Conservation (phyloP, 345 rosid genomes). For the Rhodomyrtus tomentosa region DNA sequence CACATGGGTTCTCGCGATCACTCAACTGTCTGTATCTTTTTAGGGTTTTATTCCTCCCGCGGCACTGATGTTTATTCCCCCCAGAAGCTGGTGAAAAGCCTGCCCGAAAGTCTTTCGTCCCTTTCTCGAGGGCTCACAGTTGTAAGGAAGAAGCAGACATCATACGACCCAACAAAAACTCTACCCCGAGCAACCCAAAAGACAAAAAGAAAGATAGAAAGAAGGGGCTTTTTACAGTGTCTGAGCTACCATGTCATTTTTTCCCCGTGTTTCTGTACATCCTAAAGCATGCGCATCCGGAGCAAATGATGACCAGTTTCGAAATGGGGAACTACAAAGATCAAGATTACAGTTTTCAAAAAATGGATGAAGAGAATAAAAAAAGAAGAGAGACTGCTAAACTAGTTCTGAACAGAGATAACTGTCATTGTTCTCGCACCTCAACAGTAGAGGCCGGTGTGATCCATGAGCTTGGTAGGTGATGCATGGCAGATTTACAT, state of each 20-base stretch:
- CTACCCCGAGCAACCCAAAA: neutral
- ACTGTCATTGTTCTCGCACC: neutral
- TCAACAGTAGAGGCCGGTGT: neutral
- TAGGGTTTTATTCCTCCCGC: constrained; percentile 15
- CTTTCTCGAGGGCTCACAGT: neutral
- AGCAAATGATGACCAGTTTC: neutral
- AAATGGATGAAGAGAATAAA: neutral
- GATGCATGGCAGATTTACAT: neutral
- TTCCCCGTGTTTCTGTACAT: neutral
- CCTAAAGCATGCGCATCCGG: neutral
- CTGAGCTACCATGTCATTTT: neutral
- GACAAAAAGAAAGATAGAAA: neutral
- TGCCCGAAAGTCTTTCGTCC: constrained; percentile 2
- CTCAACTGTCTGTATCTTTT: constrained; percentile 10
- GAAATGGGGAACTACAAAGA: neutral
- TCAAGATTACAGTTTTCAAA: neutral
- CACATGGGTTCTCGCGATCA: constrained; percentile 30
- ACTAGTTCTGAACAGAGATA: neutral
- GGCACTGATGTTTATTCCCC: neutral
- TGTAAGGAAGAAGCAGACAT: neutral
- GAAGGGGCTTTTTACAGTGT: neutral
- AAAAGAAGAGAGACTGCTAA: neutral
- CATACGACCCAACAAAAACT: neutral
- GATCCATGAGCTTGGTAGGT: neutral
- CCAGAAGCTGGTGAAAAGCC: neutral